A percentile compares a stretch with the other conserved stretches of the same genome.
These are phyloP conservation scores for Pisolithus thermaeus DNA, from an alignment of 1,284 basidiomycete genomes.

Conservation along the genomic window DNA sequence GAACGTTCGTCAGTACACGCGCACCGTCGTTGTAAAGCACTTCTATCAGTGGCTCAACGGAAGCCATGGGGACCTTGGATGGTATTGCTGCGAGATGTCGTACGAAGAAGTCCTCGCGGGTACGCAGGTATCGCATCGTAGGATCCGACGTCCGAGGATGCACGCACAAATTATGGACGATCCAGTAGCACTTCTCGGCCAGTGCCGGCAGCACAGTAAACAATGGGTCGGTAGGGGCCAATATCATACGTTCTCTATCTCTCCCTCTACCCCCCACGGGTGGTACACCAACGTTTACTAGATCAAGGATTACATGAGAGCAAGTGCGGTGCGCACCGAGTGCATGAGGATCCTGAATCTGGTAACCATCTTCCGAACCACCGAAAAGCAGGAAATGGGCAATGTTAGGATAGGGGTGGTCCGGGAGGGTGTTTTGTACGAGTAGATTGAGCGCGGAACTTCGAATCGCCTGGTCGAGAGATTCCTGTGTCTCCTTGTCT, in stretches of 20 bases:
- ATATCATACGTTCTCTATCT: constrained; percentile 32
- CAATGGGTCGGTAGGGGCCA: constrained; percentile 42
- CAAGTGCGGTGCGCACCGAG: constrained; percentile 66
- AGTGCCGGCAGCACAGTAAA: constrained; percentile 70
- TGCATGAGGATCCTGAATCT: constrained; percentile 72
- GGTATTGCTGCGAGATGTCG: constrained; percentile 77
- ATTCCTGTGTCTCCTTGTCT: constrained; percentile 41
- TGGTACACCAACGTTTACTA: constrained; percentile 68
- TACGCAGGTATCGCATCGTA: constrained; percentile 84
- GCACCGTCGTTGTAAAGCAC: constrained; percentile 71
- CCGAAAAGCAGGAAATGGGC: constrained; percentile 89
- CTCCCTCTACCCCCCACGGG: constrained; percentile 43
- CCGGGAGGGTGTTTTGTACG: constrained; percentile 68
- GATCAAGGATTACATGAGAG: constrained; percentile 76
- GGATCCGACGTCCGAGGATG: constrained; percentile 81
- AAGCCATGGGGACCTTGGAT: constrained; percentile 46
- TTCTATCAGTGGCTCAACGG: constrained; percentile 54
- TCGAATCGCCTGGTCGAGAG: constrained; percentile 66
- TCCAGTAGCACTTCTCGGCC: constrained; percentile 81
- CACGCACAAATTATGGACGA: constrained; percentile 83
- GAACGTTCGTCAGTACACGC: constrained; percentile 68
- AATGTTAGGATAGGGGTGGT: constrained; percentile 73
- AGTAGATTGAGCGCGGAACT: constrained; percentile 84
- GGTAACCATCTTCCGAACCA: constrained; percentile 42
- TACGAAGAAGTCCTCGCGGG: constrained; percentile 85